Evolutionary conservation across 306 rosid species (phyloP).

Genomic region (Acacia acuminata): DNA sequence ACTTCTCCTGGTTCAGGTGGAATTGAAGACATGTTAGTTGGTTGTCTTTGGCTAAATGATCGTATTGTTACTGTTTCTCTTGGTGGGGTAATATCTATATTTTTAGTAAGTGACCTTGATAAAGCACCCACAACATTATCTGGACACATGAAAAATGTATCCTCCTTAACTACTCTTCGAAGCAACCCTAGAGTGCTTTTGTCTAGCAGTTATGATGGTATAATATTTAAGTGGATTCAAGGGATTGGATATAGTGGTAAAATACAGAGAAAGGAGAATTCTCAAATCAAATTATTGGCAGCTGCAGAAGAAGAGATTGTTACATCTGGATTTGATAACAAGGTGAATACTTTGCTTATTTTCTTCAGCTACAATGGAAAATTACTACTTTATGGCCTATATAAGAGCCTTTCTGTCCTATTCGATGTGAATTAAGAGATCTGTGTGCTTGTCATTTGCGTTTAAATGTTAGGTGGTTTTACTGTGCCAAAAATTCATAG

Average conservation of each 20-base stretch:
- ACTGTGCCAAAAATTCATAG: neutral
- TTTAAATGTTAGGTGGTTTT: neutral
- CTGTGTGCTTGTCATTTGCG: conserved; percentile 13
- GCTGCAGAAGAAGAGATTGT: conserved; percentile 80
- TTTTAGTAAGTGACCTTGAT: conserved; percentile 76
- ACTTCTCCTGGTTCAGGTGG: conserved; percentile 76
- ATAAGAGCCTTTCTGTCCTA: conserved; percentile 16
- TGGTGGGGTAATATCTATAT: conserved; percentile 81
- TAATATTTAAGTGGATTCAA: conserved; percentile 86
- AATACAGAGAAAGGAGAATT: conserved; percentile 75
- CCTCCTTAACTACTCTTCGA: conserved; percentile 74
- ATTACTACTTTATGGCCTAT: neutral
- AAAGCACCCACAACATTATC: conserved; percentile 69
- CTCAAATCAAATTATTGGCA: conserved; percentile 83
- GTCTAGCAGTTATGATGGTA: conserved; percentile 94
- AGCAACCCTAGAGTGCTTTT: conserved; percentile 68
- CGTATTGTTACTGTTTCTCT: conserved; percentile 86
- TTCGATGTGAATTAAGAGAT: conserved; percentile 1
- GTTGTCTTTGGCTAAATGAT: conserved; percentile 86
- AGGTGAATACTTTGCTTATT: conserved; percentile 46
- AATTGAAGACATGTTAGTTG: conserved; percentile 94
- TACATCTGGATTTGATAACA: conserved; percentile 87
- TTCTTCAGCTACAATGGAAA: conserved; percentile 22
- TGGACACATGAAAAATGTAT: conserved; percentile 92
- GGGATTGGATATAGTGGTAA: conserved; percentile 88